These are phyloP conservation scores for Aspergillus indologenus DNA, from an alignment of 495 filamentous ascomycete species.

Conservation along the genomic window DNA sequence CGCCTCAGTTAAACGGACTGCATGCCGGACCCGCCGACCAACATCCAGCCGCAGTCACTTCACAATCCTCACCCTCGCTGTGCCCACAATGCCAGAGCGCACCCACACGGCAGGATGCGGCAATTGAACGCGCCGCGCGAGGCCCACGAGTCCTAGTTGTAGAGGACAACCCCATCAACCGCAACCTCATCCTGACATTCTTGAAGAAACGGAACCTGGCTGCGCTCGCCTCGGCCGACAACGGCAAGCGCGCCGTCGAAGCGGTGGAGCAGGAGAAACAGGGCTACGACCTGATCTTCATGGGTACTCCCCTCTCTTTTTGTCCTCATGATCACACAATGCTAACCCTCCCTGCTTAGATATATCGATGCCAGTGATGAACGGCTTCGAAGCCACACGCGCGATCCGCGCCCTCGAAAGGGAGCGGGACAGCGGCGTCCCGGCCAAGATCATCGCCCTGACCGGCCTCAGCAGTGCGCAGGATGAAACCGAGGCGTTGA, in stretches of 20 bases:
- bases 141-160: conserved; percentile 55
- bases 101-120: conserved; percentile 1
- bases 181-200: conserved; percentile 63
- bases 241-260: conserved; percentile 52
- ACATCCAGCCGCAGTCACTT: background rate
- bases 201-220: conserved; percentile 50
- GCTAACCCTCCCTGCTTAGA: conserved; percentile 34
- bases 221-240: conserved; percentile 43
- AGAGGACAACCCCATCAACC: conserved; percentile 74
- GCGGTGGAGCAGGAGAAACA: conserved; percentile 38
- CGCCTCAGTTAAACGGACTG: conserved; percentile 15
- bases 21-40: background rate
- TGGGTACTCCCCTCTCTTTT: conserved; percentile 35
- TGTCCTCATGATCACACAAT: background rate
- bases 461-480: conserved; percentile 63
- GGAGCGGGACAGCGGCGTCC: conserved; percentile 31
- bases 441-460: conserved; percentile 63
- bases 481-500: conserved; percentile 64
- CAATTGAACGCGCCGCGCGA: background rate
- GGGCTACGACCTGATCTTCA: conserved; percentile 56
- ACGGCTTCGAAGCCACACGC: conserved; percentile 68
- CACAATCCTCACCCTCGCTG: conserved; percentile 2
- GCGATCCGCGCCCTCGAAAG: conserved; percentile 62
- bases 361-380: conserved; percentile 78
- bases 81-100: conserved; percentile 6